Percentiles rank a stretch among this genome's conserved stretches.
These are phyloP conservation scores for Knoxia roxburghii DNA, from an alignment of 257 asterid genomes.

Conservation along the genomic window DNA sequence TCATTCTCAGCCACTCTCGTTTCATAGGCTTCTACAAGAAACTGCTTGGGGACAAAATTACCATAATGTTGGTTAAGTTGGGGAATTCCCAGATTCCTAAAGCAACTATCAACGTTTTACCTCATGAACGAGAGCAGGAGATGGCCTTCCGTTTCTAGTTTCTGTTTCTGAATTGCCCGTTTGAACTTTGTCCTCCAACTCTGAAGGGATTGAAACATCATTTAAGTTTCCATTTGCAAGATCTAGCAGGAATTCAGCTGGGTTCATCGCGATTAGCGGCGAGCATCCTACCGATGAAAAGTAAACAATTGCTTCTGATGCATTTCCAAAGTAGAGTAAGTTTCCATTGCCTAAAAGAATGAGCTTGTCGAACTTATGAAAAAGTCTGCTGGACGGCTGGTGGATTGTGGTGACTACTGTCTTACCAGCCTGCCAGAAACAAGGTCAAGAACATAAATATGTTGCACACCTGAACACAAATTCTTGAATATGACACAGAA, in stretches of 20 bases:
- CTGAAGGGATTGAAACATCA: conserved; percentile 78
- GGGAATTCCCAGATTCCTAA: no score
- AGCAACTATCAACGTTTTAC: no score
- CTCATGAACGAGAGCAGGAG: conserved; percentile 61
- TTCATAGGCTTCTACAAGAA: conserved; percentile 82
- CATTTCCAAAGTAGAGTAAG: conserved; percentile 76
- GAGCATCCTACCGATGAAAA: conserved; percentile 76
- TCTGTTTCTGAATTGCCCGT: conserved; percentile 42
- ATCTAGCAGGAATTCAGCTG: conserved; percentile 91
- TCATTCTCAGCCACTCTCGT: conserved; percentile 61
- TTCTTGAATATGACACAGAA: no score
- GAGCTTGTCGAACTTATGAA: conserved; percentile 87
- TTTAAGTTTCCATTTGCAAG: conserved; percentile 83
- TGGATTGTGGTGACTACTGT: conserved; percentile 91
- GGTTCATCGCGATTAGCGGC: conserved; percentile 82
- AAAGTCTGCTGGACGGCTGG: conserved; percentile 94
- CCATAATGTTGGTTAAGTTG: background rate
- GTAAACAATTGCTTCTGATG: conserved; percentile 66
- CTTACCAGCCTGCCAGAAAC: conserved; percentile 67
- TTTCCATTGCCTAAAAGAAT: conserved; percentile 81
- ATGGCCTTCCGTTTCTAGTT: conserved; percentile 48
- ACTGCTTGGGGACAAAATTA: conserved; percentile 36
- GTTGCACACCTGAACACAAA: no score
- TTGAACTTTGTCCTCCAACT: conserved; percentile 66
- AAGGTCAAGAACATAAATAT: background rate